Conservation (phyloP, 73 alveolate species). For the Paramecium pentaurelia region DNA sequence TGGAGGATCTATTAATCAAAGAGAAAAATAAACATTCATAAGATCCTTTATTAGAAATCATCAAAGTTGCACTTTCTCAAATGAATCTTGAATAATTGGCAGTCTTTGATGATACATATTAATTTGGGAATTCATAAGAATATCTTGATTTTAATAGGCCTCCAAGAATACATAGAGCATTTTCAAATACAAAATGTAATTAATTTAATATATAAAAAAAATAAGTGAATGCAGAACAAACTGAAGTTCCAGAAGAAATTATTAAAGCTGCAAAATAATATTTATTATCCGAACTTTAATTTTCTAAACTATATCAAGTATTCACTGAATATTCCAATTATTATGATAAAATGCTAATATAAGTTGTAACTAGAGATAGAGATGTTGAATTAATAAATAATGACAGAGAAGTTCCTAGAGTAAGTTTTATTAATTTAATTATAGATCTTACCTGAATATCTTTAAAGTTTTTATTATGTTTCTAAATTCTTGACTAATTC, state of each 20-base stretch:
- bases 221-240: background rate
- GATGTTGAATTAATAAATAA: background rate
- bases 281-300: background rate
- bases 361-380: background rate
- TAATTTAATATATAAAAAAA: background rate
- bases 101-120: background rate
- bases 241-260: slow-evolving; percentile 43
- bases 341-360: background rate
- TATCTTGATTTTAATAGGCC: background rate
- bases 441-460: slow-evolving; percentile 9
- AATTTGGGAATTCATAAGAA: background rate
- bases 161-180: background rate
- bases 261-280: background rate
- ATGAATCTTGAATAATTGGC: background rate
- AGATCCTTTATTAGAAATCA: background rate
- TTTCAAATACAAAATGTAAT: slow-evolving; percentile 6
- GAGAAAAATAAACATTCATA: background rate
- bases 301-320: background rate
- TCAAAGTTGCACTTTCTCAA: background rate
- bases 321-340: background rate
- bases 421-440: background rate
- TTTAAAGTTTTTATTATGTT: background rate
- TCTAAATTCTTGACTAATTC: background rate
- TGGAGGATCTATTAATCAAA: background rate
- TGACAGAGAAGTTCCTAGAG: slow-evolving; percentile 29